A percentile compares a stretch with the other conserved stretches of the same genome.
Conservation (phyloP, 306 rosid genomes). For the Quillaja saponaria region DNA sequence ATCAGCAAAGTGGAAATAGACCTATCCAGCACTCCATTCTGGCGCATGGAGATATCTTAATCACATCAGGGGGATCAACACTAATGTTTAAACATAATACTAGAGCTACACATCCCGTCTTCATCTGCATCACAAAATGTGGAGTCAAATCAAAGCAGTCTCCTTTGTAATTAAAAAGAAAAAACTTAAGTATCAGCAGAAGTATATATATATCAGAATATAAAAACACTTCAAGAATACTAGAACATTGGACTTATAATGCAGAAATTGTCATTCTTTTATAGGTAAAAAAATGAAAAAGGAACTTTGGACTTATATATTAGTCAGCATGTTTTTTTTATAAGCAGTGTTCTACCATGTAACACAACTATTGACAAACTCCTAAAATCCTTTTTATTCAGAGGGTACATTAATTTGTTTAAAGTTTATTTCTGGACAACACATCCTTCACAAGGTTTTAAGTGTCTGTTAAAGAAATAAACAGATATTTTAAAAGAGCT, state of each 20-base stretch:
- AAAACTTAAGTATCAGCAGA: conserved; percentile 15
- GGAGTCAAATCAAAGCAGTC: conserved; percentile 44
- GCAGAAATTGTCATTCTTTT: conserved; percentile 1
- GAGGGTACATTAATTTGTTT: no score
- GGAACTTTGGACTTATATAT: no score
- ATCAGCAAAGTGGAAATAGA: conserved; percentile 48
- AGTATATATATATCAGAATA: conserved; percentile 31
- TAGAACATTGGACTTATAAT: not conserved
- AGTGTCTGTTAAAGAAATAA: no score
- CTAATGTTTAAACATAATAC: conserved; percentile 94
- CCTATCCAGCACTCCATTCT: conserved; percentile 99
- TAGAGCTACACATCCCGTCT: conserved; percentile 98
- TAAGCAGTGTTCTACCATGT: no score
- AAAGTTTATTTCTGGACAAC: no score
- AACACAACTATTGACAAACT: no score
- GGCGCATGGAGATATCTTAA: conserved; percentile 98
- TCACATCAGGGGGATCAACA: conserved; percentile 97
- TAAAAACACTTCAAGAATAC: not conserved
- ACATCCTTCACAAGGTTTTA: no score
- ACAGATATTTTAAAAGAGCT: no score
- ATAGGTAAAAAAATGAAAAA: no score
- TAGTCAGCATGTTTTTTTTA: no score
- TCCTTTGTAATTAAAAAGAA: conserved; percentile 11
- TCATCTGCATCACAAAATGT: conserved; percentile 78
- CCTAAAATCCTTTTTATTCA: no score